Conservation (phyloP, 1,284 basidiomycete genomes). For the Ustilago loliicola region DNA sequence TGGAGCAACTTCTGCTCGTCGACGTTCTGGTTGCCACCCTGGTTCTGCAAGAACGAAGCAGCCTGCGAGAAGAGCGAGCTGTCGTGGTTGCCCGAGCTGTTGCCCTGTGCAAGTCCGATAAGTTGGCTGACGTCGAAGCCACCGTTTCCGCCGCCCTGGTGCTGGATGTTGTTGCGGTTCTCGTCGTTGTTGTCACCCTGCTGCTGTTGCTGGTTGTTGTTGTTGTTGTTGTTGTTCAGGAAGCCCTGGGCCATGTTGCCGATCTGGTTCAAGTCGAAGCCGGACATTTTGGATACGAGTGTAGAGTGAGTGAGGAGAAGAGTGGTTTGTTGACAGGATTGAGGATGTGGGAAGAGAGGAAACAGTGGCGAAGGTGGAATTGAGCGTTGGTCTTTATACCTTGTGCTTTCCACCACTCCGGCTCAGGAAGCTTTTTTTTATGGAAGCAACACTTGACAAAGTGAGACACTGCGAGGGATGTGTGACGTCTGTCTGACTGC, state of each 20-base stretch:
- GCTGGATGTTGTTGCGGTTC: conserved; percentile 27
- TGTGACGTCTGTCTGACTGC: conserved; percentile 24
- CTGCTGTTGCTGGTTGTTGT: conserved; percentile 27
- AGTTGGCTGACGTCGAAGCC: conserved; percentile 60
- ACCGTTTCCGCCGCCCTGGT: conserved; percentile 21
- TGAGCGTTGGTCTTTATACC: not conserved
- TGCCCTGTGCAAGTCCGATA: conserved; percentile 50
- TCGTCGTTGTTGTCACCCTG: conserved; percentile 15
- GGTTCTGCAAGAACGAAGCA: conserved; percentile 51
- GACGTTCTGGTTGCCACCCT: conserved; percentile 53
- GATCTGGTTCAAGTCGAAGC: conserved; percentile 46
- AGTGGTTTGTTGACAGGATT: not conserved
- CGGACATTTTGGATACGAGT: conserved; percentile 31
- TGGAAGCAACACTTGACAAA: conserved; percentile 25
- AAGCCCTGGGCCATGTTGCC: conserved; percentile 49
- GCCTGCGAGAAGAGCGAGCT: conserved; percentile 54
- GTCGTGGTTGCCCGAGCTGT: conserved; percentile 53
- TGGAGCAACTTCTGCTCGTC: conserved; percentile 61
- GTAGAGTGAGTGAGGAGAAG: not conserved
- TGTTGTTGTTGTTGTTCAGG: conserved; percentile 42
- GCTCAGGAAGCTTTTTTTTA: conserved; percentile 16
- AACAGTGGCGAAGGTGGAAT: not conserved
- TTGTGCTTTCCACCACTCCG: not conserved
- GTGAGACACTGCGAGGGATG: conserved; percentile 15
- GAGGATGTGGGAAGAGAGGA: not conserved